Base-by-base conservation (phyloP, 192 early-diverging fungal genomes). In the Rhizophagus clarus region DNA sequence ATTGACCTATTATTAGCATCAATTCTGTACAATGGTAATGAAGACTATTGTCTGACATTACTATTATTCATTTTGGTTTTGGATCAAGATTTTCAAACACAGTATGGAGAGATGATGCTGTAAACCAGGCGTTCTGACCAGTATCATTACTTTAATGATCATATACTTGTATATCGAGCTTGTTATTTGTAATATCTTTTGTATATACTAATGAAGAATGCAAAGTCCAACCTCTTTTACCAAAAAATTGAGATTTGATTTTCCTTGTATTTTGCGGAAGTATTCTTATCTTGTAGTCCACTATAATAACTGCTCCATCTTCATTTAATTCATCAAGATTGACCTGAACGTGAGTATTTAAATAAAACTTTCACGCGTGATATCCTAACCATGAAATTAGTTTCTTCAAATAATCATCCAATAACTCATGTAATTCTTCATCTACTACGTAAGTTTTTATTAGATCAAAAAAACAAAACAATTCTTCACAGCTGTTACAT, bases 241-340 rank as follows among this genome's bases (percentile, higher is more conserved):
- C 64, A 66, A 67, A 67, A 26, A 67, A n/a, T 12, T 67, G 0
- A 31, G 14, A 5, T 67, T 67, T 67, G 10, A 31, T 67, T 67
- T 72, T 2, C 7, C 3, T n/a, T n/a, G 40, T 9, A 42, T 5
- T 11, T 26, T 47, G 40, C 29, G 15, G 17, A n/a, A 47, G 40
- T 4, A 72, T 47, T 47, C 26, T 72, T 3, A 72, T 72, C 24
- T 72, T 47, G 28, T 72, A 72, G 40, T 72, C 8, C 9, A 72
- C 20, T 6, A 72, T 72, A 20, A 22, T 45, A 47, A 72, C 22
- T 42, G 40, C 22, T 24, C 42, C 70, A 22, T 72, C 9, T 42
- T 17, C 9, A 47, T 72, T 22, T 42, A 72, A 20, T n/a, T 72
- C 9, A 24, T 40, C 40, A 45, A 72, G 14, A 72, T 45, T 72